Percentiles rank a stretch among this genome's conserved stretches.
These are phyloP conservation scores for Geosiphon pyriformis DNA, from an alignment of 192 early-diverging fungal genomes.

Conservation along the genomic window DNA sequence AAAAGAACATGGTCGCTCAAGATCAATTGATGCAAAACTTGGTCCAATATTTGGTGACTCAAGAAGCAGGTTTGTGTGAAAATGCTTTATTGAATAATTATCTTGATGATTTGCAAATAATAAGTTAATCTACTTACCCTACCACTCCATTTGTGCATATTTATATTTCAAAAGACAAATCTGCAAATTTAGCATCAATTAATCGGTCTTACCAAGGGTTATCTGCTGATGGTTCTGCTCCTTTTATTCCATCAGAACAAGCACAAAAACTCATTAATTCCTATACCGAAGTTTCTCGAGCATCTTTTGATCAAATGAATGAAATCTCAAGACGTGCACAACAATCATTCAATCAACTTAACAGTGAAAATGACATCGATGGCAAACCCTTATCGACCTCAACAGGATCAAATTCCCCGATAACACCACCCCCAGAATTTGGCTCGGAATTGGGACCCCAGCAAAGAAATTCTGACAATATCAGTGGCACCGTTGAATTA, in stretches of 20 bases:
- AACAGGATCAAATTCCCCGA: slow-evolving; percentile 16
- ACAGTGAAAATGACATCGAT: neutral
- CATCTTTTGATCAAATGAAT: slow-evolving; percentile 28
- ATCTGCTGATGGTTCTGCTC: slow-evolving; percentile 7
- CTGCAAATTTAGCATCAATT: neutral
- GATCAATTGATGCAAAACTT: slow-evolving; percentile 45
- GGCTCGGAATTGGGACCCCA: neutral
- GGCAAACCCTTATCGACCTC: neutral
- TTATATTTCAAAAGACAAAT: slow-evolving; percentile 10
- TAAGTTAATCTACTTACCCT: neutral
- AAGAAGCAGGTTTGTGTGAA: slow-evolving; percentile 29
- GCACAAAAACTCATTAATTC: slow-evolving; percentile 32
- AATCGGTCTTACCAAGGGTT: neutral
- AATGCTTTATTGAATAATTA: neutral
- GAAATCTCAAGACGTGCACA: slow-evolving; percentile 25
- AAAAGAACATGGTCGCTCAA: slow-evolving; percentile 41
- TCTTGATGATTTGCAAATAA: neutral
- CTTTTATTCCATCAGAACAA: slow-evolving; percentile 27
- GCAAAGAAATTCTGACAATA: neutral
- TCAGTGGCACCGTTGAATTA: neutral
- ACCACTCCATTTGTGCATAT: neutral
- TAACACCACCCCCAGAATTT: neutral
- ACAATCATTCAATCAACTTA: neutral
- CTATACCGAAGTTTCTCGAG: slow-evolving; percentile 26
- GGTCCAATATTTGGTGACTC: slow-evolving; percentile 32